Base-by-base conservation (phyloP, 495 filamentous ascomycete genomes). In the Penicillium alfredii region DNA sequence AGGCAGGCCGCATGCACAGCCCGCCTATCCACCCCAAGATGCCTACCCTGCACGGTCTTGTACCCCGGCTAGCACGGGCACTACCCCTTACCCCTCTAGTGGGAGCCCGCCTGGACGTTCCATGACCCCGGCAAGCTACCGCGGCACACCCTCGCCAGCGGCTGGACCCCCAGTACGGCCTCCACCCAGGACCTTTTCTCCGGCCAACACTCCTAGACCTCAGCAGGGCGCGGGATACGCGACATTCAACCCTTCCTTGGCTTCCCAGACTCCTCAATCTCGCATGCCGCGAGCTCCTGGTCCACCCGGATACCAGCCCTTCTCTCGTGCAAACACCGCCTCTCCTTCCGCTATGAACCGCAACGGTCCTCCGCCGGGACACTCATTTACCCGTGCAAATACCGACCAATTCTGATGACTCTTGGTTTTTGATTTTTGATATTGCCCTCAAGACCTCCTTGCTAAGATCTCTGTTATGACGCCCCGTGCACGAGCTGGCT, bases 391-490 rank as follows among this genome's bases (percentile, higher is more conserved):
- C 13, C 53, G 53, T 10, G 35, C 53, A 18, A 42, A 57, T 17
- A 57, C 53, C 6, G 38, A 55, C 19, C 53, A 48, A 31, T 55
- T 44, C 17, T 57, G 35, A 57, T 13, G 11, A n/a, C n/a, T n/a
- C n/a, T n/a, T n/a, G n/a, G n/a, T n/a, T n/a, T n/a, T n/a, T n/a
- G n/a, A n/a, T n/a, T n/a, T n/a, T n/a, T n/a, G n/a, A n/a, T n/a
- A n/a, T n/a, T n/a, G n/a, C n/a, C n/a, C n/a, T n/a, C n/a, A n/a
- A n/a, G 4, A 29, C 22, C 15, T 4, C 12, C 8, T 22, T 14
- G 4, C 9, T 16, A 5, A 15, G 10, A 29, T 6, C 13, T 26
- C 38, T 12, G 14, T 42, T 42, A 50, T 26, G 43, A 56, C 23
- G 16, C 31, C 35, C 13, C 30, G 35, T 38, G 30, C 28, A 32